Conservation (phyloP, 1,284 basidiomycete species). For the Moesziomyces antarcticus region DNA sequence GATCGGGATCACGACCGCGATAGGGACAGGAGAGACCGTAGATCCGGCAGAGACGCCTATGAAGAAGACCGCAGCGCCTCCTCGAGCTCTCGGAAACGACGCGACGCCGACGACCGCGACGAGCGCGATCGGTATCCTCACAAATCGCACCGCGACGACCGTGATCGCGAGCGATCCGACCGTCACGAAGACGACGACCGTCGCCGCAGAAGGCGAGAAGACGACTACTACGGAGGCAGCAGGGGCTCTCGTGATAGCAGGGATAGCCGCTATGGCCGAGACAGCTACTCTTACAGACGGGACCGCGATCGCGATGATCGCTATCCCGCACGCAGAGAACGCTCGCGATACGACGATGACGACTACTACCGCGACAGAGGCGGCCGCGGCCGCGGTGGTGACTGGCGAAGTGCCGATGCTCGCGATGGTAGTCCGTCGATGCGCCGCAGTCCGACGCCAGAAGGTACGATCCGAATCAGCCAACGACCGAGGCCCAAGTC, state of each 20-base stretch:
- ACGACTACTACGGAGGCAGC: constrained; percentile 42
- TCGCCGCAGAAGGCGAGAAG: constrained; percentile 42
- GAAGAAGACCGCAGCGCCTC: constrained; percentile 32
- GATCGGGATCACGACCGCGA: constrained; percentile 19
- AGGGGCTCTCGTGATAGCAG: constrained; percentile 20
- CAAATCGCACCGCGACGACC: constrained; percentile 36
- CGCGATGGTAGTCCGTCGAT: constrained; percentile 74
- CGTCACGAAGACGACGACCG: constrained; percentile 60
- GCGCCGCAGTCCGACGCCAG: constrained; percentile 88
- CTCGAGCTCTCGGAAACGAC: constrained; percentile 22
- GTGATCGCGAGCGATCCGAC: constrained; percentile 28
- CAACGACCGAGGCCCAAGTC: constrained; percentile 87
- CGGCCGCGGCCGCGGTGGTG: constrained; percentile 70
- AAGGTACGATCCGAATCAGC: constrained; percentile 82
- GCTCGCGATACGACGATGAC: constrained; percentile 39
- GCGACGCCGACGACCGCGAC: constrained; percentile 38
- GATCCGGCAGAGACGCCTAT: constrained; percentile 29
- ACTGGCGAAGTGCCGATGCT: constrained; percentile 41
- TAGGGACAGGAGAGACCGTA: constrained; percentile 30
- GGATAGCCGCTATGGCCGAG: constrained; percentile 12
- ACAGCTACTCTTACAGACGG: constrained; percentile 15
- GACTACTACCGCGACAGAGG: constrained; percentile 67
- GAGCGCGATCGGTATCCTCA: constrained; percentile 40
- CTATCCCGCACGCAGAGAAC: constrained; percentile 33
- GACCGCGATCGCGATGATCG: constrained; percentile 36